A percentile compares a stretch with the other conserved stretches of the same genome.
Conservation (phyloP, 768 basidiomycete genomes). For the Gloeopeniophorella convolvens region DNA sequence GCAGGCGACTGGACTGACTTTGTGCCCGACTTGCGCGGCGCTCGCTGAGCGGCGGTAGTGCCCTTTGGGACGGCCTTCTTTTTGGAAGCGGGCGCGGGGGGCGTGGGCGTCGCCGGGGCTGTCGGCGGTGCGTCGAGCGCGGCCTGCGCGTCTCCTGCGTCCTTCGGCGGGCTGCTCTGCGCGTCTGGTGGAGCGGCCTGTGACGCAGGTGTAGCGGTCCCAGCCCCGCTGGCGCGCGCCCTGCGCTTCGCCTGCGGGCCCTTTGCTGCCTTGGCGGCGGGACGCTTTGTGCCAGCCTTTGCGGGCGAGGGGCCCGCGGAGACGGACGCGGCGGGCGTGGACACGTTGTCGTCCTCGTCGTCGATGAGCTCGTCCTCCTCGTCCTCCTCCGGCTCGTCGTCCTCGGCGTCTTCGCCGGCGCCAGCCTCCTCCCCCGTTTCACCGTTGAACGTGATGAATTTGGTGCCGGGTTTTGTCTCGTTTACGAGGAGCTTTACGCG, state of each 20-base stretch:
- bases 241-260: slow-evolving; percentile 18
- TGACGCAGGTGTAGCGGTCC: background rate
- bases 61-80: slow-evolving; percentile 25
- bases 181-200: background rate
- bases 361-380: slow-evolving; percentile 78
- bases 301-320: slow-evolving; percentile 26
- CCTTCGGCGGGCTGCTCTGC: background rate
- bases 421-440: slow-evolving; percentile 19
- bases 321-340: slow-evolving; percentile 22
- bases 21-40: slow-evolving; percentile 26
- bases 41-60: slow-evolving; percentile 24
- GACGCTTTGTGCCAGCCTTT: slow-evolving; percentile 31
- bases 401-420: slow-evolving; percentile 29
- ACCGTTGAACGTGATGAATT: slow-evolving; percentile 29
- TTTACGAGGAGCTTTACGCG: slow-evolving; percentile 47
- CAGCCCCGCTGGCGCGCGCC: slow-evolving; percentile 9
- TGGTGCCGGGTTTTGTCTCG: slow-evolving; percentile 35
- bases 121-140: slow-evolving; percentile 1
- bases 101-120: slow-evolving; percentile 7
- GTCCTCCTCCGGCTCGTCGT: slow-evolving; percentile 56
- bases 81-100: slow-evolving; percentile 19
- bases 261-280: slow-evolving; percentile 1
- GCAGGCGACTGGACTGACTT: too few species aligned
- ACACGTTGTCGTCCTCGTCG: slow-evolving; percentile 53
- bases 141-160: slow-evolving; percentile 1